Evolutionary conservation across 306 rosid species (phyloP), one percentile per base, ranked within the genome.

Genomic region (Gleditsia sinensis): DNA sequence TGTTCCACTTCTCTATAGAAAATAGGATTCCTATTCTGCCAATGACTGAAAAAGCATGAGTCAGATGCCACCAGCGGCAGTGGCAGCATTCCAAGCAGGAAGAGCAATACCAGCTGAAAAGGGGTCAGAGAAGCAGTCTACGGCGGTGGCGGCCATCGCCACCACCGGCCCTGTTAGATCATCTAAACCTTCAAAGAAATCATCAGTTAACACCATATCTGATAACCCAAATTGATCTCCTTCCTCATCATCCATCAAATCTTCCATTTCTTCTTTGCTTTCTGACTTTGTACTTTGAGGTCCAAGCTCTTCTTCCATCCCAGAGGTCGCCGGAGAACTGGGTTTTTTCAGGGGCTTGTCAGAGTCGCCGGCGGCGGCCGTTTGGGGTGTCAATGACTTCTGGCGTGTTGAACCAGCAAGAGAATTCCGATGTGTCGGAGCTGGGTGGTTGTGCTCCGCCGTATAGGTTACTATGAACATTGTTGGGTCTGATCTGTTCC

Each of bases 321-420:
- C 79, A 37, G 94, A 84, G 12, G 84, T 82, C 9, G 67, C 78
- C 13, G 91, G 90, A 21, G 94, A 87, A 3, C 71, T 9, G 17
- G 69, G 55, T 40, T 86, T 89, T 37, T 84, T 20, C 40, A 33
- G 30, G 49, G 69, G 10, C 33, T 80, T 83, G 24, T 72, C 65
- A 58, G 80, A 6, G 53, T 88, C 88, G 3, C 5, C 83, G 3
- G 34, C 74, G 16, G 76, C 34, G 64, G 32, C 48, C 1, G 76
- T 12, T 61, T 67, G 71, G 0, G 89, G 54, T 0, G 92, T 55
- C 20, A 55, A 62, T 34, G 88, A 87, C 84, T 94, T 94, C 81
- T 91, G 94, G 6, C 98, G 88, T 3, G 97, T 89, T 71, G 98
- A 94, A 1, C 98, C 98, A 42, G 98, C 98, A 2, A 94, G 98